Evolutionary conservation across 345 rosid species (phyloP), one percentile per base, ranked within the genome.

Genomic region (Rhizophora mangle): DNA sequence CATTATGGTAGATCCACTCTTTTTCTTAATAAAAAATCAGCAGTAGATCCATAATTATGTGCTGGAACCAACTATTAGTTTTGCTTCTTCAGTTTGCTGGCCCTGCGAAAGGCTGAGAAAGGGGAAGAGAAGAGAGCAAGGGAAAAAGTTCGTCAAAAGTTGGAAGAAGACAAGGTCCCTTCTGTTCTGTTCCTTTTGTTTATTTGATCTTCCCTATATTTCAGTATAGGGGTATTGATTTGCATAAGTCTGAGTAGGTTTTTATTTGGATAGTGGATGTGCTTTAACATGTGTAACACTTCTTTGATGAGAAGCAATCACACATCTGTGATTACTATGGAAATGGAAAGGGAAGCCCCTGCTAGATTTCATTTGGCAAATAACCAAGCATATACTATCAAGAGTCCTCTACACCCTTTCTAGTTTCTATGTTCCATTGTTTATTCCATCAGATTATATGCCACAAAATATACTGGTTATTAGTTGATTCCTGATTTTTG

Each of bases 111-210:
- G 90, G 97, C 97, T 32, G 97, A 95, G 84, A 95, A 92, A 80
- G 97, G 87, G 75, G 99, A 95, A 79, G 99, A 92, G 85, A 86
- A 62, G 85, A 82, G 86, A 72, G 97, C 96, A 24, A 86, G 97
- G 77, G 97, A 95, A 79, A 95, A 82, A 81, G 90, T 95, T 81
- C 96, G 97, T 70, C 96, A 89, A 78, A 95, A 95, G 69, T 72
- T 95, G 85, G 97, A 92, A 82, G 99, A 95, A 78, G 99, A 95
- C 86, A 95, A 83, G 94, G 99, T 95, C 64, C 32, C 71, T 73
- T 37, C 61, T 70, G 59, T 49, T 37, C 66, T 27, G 67, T 47
- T 55, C 46, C 27, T 39, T 29, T 51, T 65, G 29, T 32, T 27
- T 30, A 6, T 32, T 26, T 18, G 31, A 15, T 46, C 34, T 39